These are phyloP conservation scores for Kazachstania viticola DNA, from an alignment of 805 yeast genomes.

Conservation along the genomic window DNA sequence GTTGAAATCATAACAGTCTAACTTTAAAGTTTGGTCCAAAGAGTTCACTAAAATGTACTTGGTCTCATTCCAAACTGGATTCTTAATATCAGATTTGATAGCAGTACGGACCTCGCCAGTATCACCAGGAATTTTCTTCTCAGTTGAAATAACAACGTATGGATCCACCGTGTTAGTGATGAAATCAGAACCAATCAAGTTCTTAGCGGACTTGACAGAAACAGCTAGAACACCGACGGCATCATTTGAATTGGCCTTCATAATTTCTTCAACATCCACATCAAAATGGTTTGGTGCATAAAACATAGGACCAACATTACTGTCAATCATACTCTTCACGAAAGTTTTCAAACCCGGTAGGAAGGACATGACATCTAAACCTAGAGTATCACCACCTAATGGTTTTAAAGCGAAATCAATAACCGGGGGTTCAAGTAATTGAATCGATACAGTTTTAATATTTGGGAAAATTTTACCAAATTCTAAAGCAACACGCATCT, in stretches of 20 bases:
- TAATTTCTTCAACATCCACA: conserved; percentile 59
- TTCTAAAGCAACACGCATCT: conserved; percentile 51
- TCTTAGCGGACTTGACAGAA: conserved; percentile 43
- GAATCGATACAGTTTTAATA: conserved; percentile 57
- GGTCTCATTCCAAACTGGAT: conserved; percentile 60
- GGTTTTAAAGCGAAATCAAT: conserved; percentile 77
- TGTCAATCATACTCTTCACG: conserved; percentile 57
- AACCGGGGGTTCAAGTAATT: conserved; percentile 65
- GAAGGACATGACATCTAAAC: conserved; percentile 73
- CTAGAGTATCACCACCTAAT: conserved; percentile 82
- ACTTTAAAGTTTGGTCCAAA: conserved; percentile 44
- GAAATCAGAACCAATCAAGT: conserved; percentile 32
- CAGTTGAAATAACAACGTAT: conserved; percentile 37
- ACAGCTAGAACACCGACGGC: conserved; percentile 62
- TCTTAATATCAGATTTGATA: conserved; percentile 41
- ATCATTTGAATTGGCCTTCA: conserved; percentile 53
- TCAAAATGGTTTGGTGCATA: conserved; percentile 77
- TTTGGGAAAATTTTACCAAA: conserved; percentile 66
- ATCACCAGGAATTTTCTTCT: conserved; percentile 35
- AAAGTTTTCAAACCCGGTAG: conserved; percentile 69
- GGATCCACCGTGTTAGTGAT: conserved; percentile 43
- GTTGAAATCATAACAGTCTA: conserved; percentile 45
- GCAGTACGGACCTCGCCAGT: conserved; percentile 36
- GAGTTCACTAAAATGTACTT: conserved; percentile 45
- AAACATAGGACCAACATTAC: conserved; percentile 63